A percentile compares a stretch with the other conserved stretches of the same genome.
These are phyloP conservation scores for Thielaviopsis punctulata DNA, from an alignment of 2,329 filamentous ascomycete species.

Conservation along the genomic window DNA sequence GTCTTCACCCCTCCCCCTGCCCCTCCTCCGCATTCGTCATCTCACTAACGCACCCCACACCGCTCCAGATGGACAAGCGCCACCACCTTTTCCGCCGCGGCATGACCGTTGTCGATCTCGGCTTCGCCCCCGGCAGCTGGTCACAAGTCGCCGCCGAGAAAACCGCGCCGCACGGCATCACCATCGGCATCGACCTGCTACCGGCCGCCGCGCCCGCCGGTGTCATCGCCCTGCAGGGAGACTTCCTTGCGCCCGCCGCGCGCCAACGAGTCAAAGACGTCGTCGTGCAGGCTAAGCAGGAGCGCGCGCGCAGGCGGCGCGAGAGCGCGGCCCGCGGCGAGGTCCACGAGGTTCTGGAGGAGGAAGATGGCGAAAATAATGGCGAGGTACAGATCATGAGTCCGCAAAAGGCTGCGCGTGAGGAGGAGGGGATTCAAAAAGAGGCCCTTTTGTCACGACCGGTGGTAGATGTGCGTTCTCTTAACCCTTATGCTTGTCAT, in stretches of 20 bases:
- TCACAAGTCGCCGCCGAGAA: constrained; percentile 65
- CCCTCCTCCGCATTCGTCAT: not conserved
- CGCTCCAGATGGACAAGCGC: constrained; percentile 56
- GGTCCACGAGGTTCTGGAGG: constrained; percentile 3
- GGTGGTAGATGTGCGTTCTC: constrained; percentile 6
- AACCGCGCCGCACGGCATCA: constrained; percentile 57
- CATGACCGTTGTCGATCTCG: constrained; percentile 80
- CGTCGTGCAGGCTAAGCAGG: constrained; percentile 39
- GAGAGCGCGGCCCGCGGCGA: constrained; percentile 13
- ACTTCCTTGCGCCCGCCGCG: constrained; percentile 66
- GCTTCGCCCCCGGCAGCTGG: constrained; percentile 62
- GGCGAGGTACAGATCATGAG: constrained; percentile 14
- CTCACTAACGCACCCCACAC: not conserved
- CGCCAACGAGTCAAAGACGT: constrained; percentile 62
- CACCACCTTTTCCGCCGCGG: constrained; percentile 63
- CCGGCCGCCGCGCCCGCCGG: constrained; percentile 80
- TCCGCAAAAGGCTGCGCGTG: constrained; percentile 7
- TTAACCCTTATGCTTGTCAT: not conserved
- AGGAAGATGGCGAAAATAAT: constrained; percentile 4
- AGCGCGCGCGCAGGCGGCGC: not conserved
- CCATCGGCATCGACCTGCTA: constrained; percentile 87
- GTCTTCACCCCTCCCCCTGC: not conserved
- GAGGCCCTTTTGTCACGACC: not conserved
- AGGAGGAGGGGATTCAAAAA: constrained; percentile 13
- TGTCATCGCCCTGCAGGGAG: constrained; percentile 87